phyloP scores from a whole-genome alignment of 2,329 filamentous ascomycete genomes.

The Cladorrhinum sp. region DNA sequence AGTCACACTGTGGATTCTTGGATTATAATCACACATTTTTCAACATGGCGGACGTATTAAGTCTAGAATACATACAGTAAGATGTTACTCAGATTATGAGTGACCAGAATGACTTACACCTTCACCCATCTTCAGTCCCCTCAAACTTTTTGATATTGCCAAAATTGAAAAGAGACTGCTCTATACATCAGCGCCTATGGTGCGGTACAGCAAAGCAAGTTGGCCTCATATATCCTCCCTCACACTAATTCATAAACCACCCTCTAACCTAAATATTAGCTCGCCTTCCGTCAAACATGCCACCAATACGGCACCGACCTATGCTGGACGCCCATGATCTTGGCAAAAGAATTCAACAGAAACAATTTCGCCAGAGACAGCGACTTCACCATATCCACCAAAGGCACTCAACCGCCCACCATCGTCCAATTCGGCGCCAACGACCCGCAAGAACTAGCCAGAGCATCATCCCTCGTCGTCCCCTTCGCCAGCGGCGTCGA shows the following conservation, averaged over 20 bases:
- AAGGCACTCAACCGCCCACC: conserved; percentile 52
- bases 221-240: not conserved
- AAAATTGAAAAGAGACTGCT: conserved; percentile 52
- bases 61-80: conserved; percentile 21
- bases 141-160: conserved; percentile 57
- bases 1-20: not conserved
- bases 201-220: conserved; percentile 58
- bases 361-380: conserved; percentile 58
- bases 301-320: conserved; percentile 63
- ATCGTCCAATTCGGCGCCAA: conserved; percentile 68
- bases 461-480: conserved; percentile 59
- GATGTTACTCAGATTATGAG: not conserved
- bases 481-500: conserved; percentile 64
- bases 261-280: conserved; percentile 38
- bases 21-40: not conserved
- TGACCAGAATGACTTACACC: conserved; percentile 2
- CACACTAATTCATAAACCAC: conserved; percentile 3
- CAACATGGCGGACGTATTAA: conserved; percentile 12
- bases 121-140: conserved; percentile 41
- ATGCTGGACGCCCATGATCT: conserved; percentile 70
- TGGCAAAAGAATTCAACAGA: conserved; percentile 67
- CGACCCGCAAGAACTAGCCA: conserved; percentile 57
- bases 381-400: conserved; percentile 61
- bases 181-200: conserved; percentile 65
- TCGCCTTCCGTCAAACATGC: conserved; percentile 67